Percentiles rank a stretch among this genome's conserved stretches.
These are phyloP conservation scores for Oxytropis ochrocephala DNA, from an alignment of 306 rosid genomes.

Conservation along the genomic window DNA sequence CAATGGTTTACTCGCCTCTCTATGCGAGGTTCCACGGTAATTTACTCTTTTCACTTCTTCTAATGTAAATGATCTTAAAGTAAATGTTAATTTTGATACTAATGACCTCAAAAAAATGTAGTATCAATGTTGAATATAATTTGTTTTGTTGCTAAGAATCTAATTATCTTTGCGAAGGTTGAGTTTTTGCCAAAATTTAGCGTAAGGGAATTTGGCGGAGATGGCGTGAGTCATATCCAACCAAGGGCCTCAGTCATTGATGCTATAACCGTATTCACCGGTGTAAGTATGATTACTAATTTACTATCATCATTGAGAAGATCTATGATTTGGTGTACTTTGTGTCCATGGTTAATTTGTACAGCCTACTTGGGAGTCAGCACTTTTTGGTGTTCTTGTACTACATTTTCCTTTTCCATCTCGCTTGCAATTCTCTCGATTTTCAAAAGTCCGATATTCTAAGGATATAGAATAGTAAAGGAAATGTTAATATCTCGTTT, in stretches of 20 bases:
- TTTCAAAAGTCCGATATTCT: background rate
- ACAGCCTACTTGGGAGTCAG: too few species aligned
- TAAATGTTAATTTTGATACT: background rate
- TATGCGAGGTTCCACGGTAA: conserved; percentile 86
- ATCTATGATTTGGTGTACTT: background rate
- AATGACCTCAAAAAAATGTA: conserved; percentile 11
- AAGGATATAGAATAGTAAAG: background rate
- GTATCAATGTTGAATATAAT: background rate
- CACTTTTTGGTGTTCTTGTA: too few species aligned
- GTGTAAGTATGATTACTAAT: conserved; percentile 54
- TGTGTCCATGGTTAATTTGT: too few species aligned
- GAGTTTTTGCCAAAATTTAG: conserved; percentile 94
- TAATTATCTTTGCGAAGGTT: conserved; percentile 56
- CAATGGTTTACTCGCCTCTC: conserved; percentile 82
- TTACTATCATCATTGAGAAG: conserved; percentile 5
- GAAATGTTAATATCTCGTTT: background rate
- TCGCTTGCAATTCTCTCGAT: too few species aligned
- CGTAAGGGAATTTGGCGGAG: conserved; percentile 89
- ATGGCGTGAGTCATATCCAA: conserved; percentile 89
- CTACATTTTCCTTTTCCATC: too few species aligned
- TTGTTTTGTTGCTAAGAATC: conserved; percentile 17
- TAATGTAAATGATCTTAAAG: background rate
- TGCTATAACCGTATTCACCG: conserved; percentile 76
- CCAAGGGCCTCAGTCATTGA: conserved; percentile 47
- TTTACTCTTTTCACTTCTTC: conserved; percentile 13